Conservation (phyloP, 768 basidiomycete genomes). For the Termitomyces sp. region DNA sequence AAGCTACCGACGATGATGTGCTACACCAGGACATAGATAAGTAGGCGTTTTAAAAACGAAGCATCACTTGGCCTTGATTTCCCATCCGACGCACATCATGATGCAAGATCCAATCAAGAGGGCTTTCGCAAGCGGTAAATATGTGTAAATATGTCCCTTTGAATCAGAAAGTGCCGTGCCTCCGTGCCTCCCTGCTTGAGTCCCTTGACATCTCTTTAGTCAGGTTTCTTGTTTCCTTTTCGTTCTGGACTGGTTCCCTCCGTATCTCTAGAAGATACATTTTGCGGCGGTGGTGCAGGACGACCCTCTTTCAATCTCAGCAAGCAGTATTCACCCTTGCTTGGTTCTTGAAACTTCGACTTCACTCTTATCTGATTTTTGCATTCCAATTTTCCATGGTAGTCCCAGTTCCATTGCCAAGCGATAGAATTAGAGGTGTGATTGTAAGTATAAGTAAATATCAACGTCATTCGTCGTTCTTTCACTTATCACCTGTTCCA, state of each 20-base stretch:
- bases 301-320: constrained; percentile 23
- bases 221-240: constrained; percentile 11
- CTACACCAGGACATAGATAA: too few relatives aligned
- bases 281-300: constrained; percentile 35
- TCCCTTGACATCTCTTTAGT: constrained; percentile 12
- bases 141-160: constrained; percentile 9
- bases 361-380: constrained; percentile 9
- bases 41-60: too few relatives aligned
- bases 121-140: constrained; percentile 1
- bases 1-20: too few relatives aligned
- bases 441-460: constrained; percentile 33
- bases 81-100: constrained; percentile 1
- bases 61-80: background rate
- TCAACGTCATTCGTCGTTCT: background rate
- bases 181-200: constrained; percentile 5
- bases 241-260: constrained; percentile 21
- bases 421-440: constrained; percentile 31
- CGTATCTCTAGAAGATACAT: constrained; percentile 19
- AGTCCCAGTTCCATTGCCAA: constrained; percentile 24
- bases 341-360: constrained; percentile 6
- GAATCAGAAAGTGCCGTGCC: background rate
- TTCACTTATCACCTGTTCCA: constrained; percentile 9
- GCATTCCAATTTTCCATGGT: background rate
- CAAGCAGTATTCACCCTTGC: background rate
- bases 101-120: background rate